Evolutionary conservation across 2,329 filamentous ascomycete genomes (phyloP).

Genomic region (Claviceps maximensis): DNA sequence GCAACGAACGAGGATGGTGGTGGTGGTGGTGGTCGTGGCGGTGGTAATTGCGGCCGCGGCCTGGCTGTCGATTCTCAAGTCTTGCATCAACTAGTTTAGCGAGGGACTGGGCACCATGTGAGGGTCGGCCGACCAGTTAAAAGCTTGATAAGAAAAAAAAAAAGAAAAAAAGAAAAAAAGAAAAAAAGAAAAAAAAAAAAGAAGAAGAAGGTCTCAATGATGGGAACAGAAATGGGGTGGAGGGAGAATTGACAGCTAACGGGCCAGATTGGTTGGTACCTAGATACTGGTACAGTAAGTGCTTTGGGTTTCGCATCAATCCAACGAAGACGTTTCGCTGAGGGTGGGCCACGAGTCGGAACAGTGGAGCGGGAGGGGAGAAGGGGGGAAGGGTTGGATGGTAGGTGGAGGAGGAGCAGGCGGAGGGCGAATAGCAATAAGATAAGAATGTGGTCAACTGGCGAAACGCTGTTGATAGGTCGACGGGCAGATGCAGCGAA

Average conservation of each 20-base stretch:
- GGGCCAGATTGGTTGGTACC: background rate
- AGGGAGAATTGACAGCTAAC: background rate
- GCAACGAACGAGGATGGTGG: background rate
- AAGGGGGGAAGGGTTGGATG: too few relatives aligned
- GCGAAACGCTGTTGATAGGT: background rate
- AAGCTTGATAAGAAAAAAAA: background rate
- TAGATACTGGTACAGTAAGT: background rate
- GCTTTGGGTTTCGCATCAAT: background rate
- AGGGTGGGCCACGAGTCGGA: background rate
- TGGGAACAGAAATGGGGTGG: background rate
- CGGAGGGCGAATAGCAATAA: background rate
- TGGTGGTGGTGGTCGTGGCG: background rate
- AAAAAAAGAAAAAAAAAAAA: background rate
- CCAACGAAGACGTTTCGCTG: background rate
- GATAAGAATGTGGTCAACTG: background rate
- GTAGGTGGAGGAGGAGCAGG: background rate
- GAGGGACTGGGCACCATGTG: background rate
- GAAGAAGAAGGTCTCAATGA: background rate
- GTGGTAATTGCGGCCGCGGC: background rate
- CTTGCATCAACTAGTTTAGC: background rate
- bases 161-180: background rate
- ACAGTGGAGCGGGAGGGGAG: background rate
- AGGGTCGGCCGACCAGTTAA: background rate
- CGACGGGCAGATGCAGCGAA: conserved; percentile 1
- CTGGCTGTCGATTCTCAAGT: background rate